Base-by-base conservation (phyloP, 2,329 filamentous ascomycete genomes). In the Aspergillus oerlinghausenensis region DNA sequence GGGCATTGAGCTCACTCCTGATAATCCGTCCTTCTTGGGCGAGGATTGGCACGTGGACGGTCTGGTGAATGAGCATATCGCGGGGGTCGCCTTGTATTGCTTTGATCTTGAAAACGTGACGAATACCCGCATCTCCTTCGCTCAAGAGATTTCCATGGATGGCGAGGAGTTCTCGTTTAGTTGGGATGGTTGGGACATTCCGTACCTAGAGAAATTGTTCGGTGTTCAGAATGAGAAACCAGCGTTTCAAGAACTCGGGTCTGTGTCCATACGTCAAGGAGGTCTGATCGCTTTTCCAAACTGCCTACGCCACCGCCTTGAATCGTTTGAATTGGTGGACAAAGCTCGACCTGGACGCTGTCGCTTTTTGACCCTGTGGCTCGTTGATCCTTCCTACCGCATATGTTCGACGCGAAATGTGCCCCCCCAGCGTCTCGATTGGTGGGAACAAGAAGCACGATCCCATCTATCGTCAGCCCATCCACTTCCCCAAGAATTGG, bases 341-440 rank as follows among this genome's bases (percentile, higher is more conserved):
- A 55, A 55, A 17, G 57, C 14, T 43, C 54, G 52, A 28, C 49
- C 55, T 19, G 55, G 60, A 21, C 55, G 50, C 49, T 50, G 43
- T 35, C 54, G 32, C n/a, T 59, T 52, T 9, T 47, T 61, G 47
- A 56, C 57, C 23, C 10, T 59, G 50, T 59, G 19, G 32, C 57
- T 59, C 14, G 59, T 61, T 28, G 59, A 61, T 21, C 59, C 57
- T 8, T 50, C 29, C 51, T 61, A 57, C 49, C 59, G 59, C 21
- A 52, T 61, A 35, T 55, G 55, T 49, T 61, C 55, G 1, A 59
- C 57, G 9, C 40, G 57, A 11, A 61, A 61, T 47, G 57, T 61
- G 8, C 55, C 55, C 21, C 59, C 59, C 5, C 59, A 59, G 45
- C 52, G 56, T 50, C 35, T 49, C 43, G 50, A 53, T 48, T 61